A percentile compares a stretch with the other conserved stretches of the same genome.
Conservation (phyloP, 176 grass and related monocot species). For the Secale cereale region DNA sequence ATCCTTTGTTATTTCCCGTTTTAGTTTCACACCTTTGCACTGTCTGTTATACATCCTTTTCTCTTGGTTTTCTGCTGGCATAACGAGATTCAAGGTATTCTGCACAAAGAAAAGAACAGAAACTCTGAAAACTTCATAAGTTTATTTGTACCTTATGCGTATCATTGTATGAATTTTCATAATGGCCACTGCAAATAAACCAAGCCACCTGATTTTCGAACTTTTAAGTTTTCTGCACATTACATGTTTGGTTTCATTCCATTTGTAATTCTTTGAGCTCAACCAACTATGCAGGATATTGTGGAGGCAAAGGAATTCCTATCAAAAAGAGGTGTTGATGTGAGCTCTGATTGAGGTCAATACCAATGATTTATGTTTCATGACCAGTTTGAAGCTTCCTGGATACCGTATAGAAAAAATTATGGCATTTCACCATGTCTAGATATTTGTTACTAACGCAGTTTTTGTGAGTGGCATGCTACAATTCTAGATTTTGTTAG, state of each 20-base stretch:
- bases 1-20: neutral
- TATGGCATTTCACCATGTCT: neutral
- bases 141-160: neutral
- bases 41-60: neutral
- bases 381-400: neutral
- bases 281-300: slow-evolving; percentile 51
- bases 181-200: neutral
- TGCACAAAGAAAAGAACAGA: neutral
- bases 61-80: neutral
- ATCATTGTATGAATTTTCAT: neutral
- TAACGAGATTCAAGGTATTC: neutral
- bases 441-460: neutral
- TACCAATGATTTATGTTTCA: neutral
- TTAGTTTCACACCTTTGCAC: neutral
- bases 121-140: slow-evolving; percentile 8
- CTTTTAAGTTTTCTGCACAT: neutral
- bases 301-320: slow-evolving; percentile 79
- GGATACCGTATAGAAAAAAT: neutral
- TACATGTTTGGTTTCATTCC: neutral
- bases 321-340: slow-evolving; percentile 59
- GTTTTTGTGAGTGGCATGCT: slow-evolving; percentile 5
- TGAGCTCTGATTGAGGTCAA: slow-evolving; percentile 47
- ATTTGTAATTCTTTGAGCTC: neutral
- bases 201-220: neutral
- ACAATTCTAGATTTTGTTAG: neutral